Percentiles rank a stretch among this genome's conserved stretches.
Conservation (phyloP, 495 filamentous ascomycete species). For the Hypomontagnella monticulosa region DNA sequence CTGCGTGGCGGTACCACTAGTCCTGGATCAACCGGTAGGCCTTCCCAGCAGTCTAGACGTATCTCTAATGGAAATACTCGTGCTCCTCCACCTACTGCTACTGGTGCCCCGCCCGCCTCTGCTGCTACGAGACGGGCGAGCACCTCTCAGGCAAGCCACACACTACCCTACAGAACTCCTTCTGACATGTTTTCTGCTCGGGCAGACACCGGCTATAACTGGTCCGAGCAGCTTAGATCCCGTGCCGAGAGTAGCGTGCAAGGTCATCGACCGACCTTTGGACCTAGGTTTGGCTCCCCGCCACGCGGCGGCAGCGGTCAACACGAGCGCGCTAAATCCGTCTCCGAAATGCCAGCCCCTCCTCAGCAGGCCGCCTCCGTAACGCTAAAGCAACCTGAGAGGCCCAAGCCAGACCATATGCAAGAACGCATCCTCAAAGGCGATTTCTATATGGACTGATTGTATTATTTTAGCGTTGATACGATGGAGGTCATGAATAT, state of each 20-base stretch:
- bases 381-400: conserved; percentile 59
- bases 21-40: conserved; percentile 63
- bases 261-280: conserved; percentile 58
- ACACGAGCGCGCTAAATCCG: conserved; percentile 74
- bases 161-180: conserved; percentile 62
- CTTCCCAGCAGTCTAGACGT: conserved; percentile 35
- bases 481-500: neutral
- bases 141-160: conserved; percentile 63
- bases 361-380: conserved; percentile 57
- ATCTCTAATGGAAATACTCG: conserved; percentile 36
- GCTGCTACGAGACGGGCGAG: conserved; percentile 45
- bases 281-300: conserved; percentile 49
- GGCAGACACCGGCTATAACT: conserved; percentile 90
- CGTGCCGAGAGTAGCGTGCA: conserved; percentile 86
- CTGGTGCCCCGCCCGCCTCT: conserved; percentile 37
- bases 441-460: conserved; percentile 96
- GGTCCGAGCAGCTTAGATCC: conserved; percentile 91
- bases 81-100: conserved; percentile 20
- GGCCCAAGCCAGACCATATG: conserved; percentile 85
- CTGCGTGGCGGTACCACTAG: conserved; percentile 53
- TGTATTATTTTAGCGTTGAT: neutral
- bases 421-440: conserved; percentile 97
- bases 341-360: conserved; percentile 73
- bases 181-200: conserved; percentile 68
- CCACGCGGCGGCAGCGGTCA: conserved; percentile 36